These are phyloP conservation scores for Yamadazyma aaseri DNA, from an alignment of 1,139 yeast species.

Conservation along the genomic window DNA sequence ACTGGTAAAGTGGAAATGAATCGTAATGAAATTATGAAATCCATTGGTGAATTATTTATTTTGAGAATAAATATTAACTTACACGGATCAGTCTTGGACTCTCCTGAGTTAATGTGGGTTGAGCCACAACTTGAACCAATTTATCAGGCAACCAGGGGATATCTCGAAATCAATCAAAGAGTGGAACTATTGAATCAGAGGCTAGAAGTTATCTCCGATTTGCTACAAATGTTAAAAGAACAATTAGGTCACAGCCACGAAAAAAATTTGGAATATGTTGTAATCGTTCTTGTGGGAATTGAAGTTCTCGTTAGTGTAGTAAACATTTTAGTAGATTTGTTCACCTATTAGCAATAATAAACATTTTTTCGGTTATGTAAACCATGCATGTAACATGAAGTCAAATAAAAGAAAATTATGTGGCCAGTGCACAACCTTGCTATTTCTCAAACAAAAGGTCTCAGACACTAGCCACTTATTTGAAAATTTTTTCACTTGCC, in stretches of 20 bases:
- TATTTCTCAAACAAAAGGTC: constrained; percentile 1
- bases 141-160: constrained; percentile 94
- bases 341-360: constrained; percentile 23
- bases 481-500: constrained; percentile 11
- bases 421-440: constrained; percentile 1
- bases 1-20: constrained; percentile 95
- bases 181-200: constrained; percentile 87
- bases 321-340: constrained; percentile 51
- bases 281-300: constrained; percentile 87
- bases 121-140: constrained; percentile 97
- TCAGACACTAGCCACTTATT: constrained; percentile 7
- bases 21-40: constrained; percentile 91
- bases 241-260: constrained; percentile 91
- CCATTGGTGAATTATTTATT: constrained; percentile 92
- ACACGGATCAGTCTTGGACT: constrained; percentile 92
- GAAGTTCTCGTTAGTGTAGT: constrained; percentile 87
- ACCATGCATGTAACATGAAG: not conserved
- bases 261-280: constrained; percentile 89
- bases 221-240: constrained; percentile 92
- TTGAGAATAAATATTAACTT: constrained; percentile 85
- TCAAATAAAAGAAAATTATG: not conserved
- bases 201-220: constrained; percentile 87
- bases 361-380: not conserved
- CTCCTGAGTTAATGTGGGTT: constrained; percentile 98
- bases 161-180: constrained; percentile 88